Conservation (phyloP, 768 basidiomycete genomes). For the Auriscalpium vulgare region DNA sequence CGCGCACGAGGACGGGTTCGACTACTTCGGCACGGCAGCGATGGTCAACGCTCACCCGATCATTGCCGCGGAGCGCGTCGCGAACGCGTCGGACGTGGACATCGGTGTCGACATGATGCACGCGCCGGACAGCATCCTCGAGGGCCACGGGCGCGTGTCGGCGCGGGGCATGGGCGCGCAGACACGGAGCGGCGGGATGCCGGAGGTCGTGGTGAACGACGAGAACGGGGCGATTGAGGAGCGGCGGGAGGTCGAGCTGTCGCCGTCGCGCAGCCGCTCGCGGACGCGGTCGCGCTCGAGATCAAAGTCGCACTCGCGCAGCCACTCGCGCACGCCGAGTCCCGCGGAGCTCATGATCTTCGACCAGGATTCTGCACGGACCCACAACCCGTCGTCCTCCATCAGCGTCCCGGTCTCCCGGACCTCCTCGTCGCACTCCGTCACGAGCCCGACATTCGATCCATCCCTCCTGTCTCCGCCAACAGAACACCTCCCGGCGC, state of each 20-base stretch:
- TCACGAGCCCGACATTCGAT: conserved; percentile 15
- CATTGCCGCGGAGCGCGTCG: background rate
- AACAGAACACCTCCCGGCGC: conserved; percentile 11
- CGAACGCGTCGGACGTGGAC: conserved; percentile 3
- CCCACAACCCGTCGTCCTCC: conserved; percentile 6
- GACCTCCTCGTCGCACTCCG: conserved; percentile 6
- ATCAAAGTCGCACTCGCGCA: conserved; percentile 9
- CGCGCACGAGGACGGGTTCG: conserved; percentile 6
- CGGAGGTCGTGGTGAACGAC: conserved; percentile 15
- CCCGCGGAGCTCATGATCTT: conserved; percentile 6
- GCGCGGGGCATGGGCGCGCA: background rate
- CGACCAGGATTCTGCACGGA: background rate
- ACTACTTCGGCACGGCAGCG: conserved; percentile 2
- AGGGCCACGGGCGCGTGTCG: conserved; percentile 7
- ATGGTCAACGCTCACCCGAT: background rate
- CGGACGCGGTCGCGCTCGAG: background rate
- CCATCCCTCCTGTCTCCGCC: conserved; percentile 15
- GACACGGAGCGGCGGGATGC: conserved; percentile 4
- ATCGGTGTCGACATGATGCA: conserved; percentile 5
- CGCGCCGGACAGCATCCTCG: conserved; percentile 6
- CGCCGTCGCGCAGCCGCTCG: conserved; percentile 4
- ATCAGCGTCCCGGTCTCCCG: conserved; percentile 5
- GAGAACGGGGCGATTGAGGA: conserved; percentile 11
- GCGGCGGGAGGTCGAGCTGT: conserved; percentile 5
- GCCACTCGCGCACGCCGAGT: conserved; percentile 15